Percentiles rank a stretch among this genome's conserved stretches.
Evolutionary conservation across 1,139 yeast genomes (phyloP).

Genomic region (Kodamaea derodonti): DNA sequence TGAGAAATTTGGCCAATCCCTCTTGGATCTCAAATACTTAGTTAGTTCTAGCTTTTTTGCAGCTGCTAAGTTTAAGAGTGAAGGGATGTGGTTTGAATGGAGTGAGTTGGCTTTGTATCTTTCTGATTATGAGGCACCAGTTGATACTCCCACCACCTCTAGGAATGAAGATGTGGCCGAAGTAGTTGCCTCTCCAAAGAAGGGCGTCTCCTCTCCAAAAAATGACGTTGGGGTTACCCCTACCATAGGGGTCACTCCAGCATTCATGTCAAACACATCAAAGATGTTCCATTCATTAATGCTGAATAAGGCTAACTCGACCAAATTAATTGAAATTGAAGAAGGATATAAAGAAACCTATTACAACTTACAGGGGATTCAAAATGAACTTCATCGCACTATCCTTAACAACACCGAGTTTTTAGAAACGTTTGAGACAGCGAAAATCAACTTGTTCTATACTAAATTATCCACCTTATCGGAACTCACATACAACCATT

Average conservation of each 20-base stretch:
- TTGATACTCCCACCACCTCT: not conserved
- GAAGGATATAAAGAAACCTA: conserved; percentile 31
- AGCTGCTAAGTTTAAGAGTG: conserved; percentile 37
- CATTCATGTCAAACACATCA: conserved; percentile 10
- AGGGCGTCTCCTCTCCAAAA: conserved; percentile 1
- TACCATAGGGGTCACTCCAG: conserved; percentile 7
- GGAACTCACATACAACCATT: conserved; percentile 30
- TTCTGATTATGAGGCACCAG: conserved; percentile 12
- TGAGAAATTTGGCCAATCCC: conserved; percentile 42
- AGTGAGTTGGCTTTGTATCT: conserved; percentile 30
- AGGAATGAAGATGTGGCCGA: not conserved
- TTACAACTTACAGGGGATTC: conserved; percentile 29
- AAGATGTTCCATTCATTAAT: conserved; percentile 21
- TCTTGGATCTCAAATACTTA: conserved; percentile 34
- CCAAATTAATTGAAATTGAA: conserved; percentile 27
- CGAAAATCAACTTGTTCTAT: conserved; percentile 34
- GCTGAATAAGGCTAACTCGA: conserved; percentile 27
- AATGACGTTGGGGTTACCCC: conserved; percentile 1
- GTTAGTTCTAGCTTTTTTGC: conserved; percentile 32
- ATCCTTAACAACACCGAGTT: conserved; percentile 20
- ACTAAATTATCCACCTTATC: conserved; percentile 33
- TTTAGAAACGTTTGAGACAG: conserved; percentile 36
- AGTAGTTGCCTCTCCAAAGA: conserved; percentile 22
- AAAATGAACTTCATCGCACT: conserved; percentile 29
- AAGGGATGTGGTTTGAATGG: conserved; percentile 50